A percentile compares a stretch with the other conserved stretches of the same genome.
phyloP scores from a whole-genome alignment of 371 early-diverging fungal species.

The Dentiscutata heterogama region DNA sequence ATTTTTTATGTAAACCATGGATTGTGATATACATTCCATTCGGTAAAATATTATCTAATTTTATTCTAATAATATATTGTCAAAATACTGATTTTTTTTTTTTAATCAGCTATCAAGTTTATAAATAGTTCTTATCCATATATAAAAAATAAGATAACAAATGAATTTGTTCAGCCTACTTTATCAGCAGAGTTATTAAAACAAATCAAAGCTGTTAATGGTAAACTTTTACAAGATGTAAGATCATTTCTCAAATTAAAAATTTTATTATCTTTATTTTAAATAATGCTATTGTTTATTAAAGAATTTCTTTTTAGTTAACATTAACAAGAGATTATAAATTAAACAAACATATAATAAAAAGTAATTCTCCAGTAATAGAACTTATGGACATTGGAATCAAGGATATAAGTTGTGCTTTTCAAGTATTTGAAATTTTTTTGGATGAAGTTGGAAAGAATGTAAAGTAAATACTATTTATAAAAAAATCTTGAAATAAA shows the following conservation, averaged over 20 bases:
- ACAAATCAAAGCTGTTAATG: constrained; percentile 30
- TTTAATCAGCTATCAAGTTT: constrained; percentile 9
- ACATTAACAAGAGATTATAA: not conserved
- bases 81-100: not conserved
- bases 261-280: too few relatives aligned
- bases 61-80: not conserved
- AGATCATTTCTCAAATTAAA: not conserved
- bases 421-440: constrained; percentile 3
- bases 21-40: constrained; percentile 39
- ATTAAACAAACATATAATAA: constrained; percentile 9
- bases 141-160: constrained; percentile 6
- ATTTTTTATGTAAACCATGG: constrained; percentile 27
- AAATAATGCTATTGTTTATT: too few relatives aligned
- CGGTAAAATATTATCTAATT: constrained; percentile 31
- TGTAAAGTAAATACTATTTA: not conserved
- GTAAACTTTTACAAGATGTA: constrained; percentile 1
- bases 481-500: not conserved
- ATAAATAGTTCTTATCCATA: constrained; percentile 35
- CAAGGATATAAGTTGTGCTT: constrained; percentile 13
- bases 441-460: constrained; percentile 23
- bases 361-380: not conserved
- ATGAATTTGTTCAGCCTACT: constrained; percentile 36
- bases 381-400: constrained; percentile 29
- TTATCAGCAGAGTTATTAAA: not conserved
- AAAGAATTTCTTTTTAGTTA: not conserved